A percentile compares a stretch with the other conserved stretches of the same genome.
Conservation (phyloP, 768 basidiomycete genomes). For the Chlorophyllum brunneum region DNA sequence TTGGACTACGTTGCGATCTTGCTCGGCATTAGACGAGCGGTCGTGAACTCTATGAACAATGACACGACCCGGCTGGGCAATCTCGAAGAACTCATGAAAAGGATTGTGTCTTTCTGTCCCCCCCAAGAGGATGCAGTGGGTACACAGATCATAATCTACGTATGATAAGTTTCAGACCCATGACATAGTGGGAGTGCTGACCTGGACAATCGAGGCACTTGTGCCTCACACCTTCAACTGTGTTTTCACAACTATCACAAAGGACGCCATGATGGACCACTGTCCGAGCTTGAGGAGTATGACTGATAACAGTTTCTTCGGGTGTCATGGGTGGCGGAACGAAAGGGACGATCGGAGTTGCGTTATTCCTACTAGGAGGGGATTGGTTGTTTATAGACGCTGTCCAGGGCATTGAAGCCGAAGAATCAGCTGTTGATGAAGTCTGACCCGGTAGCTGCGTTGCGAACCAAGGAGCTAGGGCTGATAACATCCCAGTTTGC, state of each 20-base stretch:
- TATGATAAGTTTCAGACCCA: neutral
- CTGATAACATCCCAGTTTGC: neutral
- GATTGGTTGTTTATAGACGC: neutral
- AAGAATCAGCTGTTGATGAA: neutral
- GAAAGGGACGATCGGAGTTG: slow-evolving; percentile 6
- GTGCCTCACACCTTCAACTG: slow-evolving; percentile 63
- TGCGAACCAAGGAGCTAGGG: neutral
- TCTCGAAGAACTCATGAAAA: slow-evolving; percentile 69
- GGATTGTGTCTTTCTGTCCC: slow-evolving; percentile 51
- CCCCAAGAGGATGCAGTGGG: slow-evolving; percentile 47
- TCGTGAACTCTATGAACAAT: slow-evolving; percentile 57
- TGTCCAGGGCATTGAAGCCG: slow-evolving; percentile 5
- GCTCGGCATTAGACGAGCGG: slow-evolving; percentile 13
- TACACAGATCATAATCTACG: slow-evolving; percentile 72
- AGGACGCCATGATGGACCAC: slow-evolving; percentile 54
- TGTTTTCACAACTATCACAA: slow-evolving; percentile 62
- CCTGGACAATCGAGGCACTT: slow-evolving; percentile 79
- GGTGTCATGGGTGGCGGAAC: neutral
- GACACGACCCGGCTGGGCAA: slow-evolving; percentile 61
- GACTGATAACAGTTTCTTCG: slow-evolving; percentile 12
- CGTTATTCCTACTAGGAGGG: neutral
- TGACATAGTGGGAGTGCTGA: slow-evolving; percentile 25
- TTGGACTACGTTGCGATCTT: neutral
- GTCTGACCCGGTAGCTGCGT: neutral
- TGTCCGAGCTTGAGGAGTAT: slow-evolving; percentile 13